Percentiles rank a stretch among this genome's conserved stretches.
phyloP scores from a whole-genome alignment of 257 asterid genomes.

The Sherardia arvensis region DNA sequence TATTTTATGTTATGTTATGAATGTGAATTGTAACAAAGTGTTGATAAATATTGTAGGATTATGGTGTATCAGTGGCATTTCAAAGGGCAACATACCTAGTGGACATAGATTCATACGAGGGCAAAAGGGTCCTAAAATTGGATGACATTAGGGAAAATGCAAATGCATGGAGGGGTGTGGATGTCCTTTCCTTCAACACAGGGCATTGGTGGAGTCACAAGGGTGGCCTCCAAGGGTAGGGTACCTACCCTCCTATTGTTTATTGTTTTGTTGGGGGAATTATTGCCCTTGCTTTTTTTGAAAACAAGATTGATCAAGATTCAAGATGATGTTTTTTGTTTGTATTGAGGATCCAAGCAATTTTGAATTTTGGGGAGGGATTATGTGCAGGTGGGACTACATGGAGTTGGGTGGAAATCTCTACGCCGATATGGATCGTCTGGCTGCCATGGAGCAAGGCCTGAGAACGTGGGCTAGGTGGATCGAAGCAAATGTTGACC shows the following conservation, averaged over 20 bases:
- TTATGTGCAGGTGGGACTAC: slow-evolving; percentile 74
- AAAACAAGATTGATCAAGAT: background rate
- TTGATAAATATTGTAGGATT: slow-evolving; percentile 39
- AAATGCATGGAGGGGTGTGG: slow-evolving; percentile 72
- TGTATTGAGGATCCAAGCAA: background rate
- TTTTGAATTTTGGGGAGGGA: background rate
- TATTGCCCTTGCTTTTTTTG: background rate
- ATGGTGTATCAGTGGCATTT: slow-evolving; percentile 66
- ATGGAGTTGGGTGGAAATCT: slow-evolving; percentile 60
- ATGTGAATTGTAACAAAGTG: background rate
- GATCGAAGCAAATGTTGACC: slow-evolving; percentile 66
- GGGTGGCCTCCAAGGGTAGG: slow-evolving; percentile 82
- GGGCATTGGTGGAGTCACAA: slow-evolving; percentile 98
- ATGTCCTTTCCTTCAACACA: slow-evolving; percentile 81
- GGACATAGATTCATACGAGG: slow-evolving; percentile 60
- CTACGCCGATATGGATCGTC: slow-evolving; percentile 72
- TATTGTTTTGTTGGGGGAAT: background rate
- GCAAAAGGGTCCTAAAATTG: slow-evolving; percentile 67
- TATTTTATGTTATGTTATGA: no score
- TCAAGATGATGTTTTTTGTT: background rate
- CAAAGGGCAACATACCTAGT: slow-evolving; percentile 83
- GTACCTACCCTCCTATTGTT: background rate
- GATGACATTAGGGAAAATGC: slow-evolving; percentile 73
- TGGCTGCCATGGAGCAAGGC: slow-evolving; percentile 62
- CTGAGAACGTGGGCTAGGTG: slow-evolving; percentile 86